A percentile compares a stretch with the other conserved stretches of the same genome.
These are phyloP conservation scores for Podila minutissima DNA, from an alignment of 192 early-diverging fungal genomes.

Conservation along the genomic window DNA sequence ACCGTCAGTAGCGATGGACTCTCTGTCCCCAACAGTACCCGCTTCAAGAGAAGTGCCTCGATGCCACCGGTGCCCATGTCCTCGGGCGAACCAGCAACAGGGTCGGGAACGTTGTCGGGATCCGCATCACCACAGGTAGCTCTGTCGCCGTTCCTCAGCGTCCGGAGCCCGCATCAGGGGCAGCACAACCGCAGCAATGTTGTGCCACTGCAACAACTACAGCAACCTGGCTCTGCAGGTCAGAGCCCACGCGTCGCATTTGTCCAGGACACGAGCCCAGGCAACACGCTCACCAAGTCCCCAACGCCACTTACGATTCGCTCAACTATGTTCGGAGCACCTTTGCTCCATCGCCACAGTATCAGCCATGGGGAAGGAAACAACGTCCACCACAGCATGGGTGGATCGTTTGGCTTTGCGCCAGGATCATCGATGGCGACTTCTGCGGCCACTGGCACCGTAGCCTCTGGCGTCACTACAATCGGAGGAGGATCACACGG, in stretches of 20 bases:
- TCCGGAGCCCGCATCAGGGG: neutral
- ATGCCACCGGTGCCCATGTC: conserved; percentile 6
- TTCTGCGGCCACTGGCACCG: neutral
- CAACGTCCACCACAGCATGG: neutral
- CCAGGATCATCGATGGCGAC: neutral
- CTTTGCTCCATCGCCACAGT: conserved; percentile 1
- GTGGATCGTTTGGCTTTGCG: neutral
- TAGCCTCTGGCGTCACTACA: neutral
- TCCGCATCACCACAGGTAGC: neutral
- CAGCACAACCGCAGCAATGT: neutral
- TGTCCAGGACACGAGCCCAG: conserved; percentile 1
- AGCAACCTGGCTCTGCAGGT: neutral
- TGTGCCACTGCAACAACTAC: neutral
- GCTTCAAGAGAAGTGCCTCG: conserved; percentile 3
- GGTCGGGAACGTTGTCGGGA: neutral
- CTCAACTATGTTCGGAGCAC: conserved; percentile 8
- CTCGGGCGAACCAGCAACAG: neutral
- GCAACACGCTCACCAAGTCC: neutral
- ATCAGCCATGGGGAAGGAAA: neutral
- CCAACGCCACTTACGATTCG: neutral
- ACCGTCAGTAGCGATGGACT: neutral
- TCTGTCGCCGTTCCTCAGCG: conserved; percentile 2
- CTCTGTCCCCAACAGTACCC: neutral
- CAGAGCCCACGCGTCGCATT: conserved; percentile 4
- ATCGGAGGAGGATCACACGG: neutral